phyloP scores from a whole-genome alignment of 345 rosid species.

The Citrus glauca region DNA sequence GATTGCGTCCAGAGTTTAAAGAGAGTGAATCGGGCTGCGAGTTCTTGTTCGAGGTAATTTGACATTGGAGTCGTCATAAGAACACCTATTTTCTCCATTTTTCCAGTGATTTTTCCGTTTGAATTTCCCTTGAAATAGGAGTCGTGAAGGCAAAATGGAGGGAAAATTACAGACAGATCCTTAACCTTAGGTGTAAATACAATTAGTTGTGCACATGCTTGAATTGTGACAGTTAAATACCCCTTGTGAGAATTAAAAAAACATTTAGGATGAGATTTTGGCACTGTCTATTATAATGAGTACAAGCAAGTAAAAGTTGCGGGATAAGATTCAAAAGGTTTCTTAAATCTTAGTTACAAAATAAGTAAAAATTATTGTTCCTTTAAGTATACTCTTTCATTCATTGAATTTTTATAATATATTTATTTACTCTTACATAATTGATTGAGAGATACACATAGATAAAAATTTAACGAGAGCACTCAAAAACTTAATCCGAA shows the following conservation, averaged over 20 bases:
- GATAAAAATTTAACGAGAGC: too few relatives aligned
- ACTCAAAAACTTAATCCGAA: too few relatives aligned
- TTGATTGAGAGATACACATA: too few relatives aligned
- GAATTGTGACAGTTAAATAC: background rate
- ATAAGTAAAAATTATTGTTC: too few relatives aligned
- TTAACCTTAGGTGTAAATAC: background rate
- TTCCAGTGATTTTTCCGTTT: background rate
- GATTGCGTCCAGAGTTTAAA: conserved; percentile 42
- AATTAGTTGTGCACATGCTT: background rate
- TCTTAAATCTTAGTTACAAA: too few relatives aligned
- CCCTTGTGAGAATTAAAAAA: background rate
- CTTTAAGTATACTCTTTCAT: rapidly evolving
- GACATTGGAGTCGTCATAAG: conserved; percentile 67
- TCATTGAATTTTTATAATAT: too few relatives aligned
- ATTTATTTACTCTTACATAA: too few relatives aligned
- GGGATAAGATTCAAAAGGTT: too few relatives aligned
- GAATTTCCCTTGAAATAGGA: too few relatives aligned
- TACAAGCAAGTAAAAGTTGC: too few relatives aligned
- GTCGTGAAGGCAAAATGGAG: background rate
- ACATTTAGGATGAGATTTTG: too few relatives aligned
- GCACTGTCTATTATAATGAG: too few relatives aligned
- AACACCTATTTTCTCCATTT: conserved; percentile 70
- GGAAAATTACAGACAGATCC: background rate
- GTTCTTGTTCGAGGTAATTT: conserved; percentile 59
- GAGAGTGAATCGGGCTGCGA: conserved; percentile 68